A percentile compares a stretch with the other conserved stretches of the same genome.
Evolutionary conservation across 805 yeast genomes (phyloP).

Genomic region (Barnettozyma siamensis): DNA sequence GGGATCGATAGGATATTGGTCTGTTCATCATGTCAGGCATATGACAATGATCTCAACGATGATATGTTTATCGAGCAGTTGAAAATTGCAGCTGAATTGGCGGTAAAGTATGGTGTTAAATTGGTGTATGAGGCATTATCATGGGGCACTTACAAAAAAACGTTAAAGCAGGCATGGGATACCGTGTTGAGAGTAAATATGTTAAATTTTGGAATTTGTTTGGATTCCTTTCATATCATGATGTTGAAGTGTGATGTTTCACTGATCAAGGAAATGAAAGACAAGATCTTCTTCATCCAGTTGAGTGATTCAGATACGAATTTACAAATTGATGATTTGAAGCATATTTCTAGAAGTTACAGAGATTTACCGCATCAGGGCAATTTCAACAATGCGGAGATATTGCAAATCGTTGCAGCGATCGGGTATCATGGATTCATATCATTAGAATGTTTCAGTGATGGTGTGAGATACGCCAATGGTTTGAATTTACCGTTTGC

Average conservation of each 20-base stretch:
- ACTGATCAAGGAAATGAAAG: constrained; percentile 9
- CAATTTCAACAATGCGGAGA: neutral
- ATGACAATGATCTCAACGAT: neutral
- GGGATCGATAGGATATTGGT: constrained; percentile 4
- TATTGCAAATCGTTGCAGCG: neutral
- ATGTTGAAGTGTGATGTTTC: constrained; percentile 8
- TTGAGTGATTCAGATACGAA: constrained; percentile 19
- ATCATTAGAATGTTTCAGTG: constrained; percentile 10
- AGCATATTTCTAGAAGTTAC: constrained; percentile 8
- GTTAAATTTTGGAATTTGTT: constrained; percentile 25
- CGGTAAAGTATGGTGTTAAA: constrained; percentile 10
- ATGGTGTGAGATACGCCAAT: neutral
- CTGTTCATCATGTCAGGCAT: constrained; percentile 3
- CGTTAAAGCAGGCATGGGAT: constrained; percentile 17
- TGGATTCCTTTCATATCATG: constrained; percentile 28
- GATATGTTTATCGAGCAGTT: constrained; percentile 1
- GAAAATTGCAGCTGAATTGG: constrained; percentile 2
- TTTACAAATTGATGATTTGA: constrained; percentile 1
- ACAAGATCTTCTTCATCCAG: constrained; percentile 25
- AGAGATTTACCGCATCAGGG: constrained; percentile 9
- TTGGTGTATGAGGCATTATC: constrained; percentile 27
- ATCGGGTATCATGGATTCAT: constrained; percentile 4
- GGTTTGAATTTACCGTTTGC: neutral
- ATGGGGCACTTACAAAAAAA: constrained; percentile 23
- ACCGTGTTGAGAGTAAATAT: constrained; percentile 20